Evolutionary conservation across 768 basidiomycete genomes (phyloP).

Genomic region (Mycena galericulata): DNA sequence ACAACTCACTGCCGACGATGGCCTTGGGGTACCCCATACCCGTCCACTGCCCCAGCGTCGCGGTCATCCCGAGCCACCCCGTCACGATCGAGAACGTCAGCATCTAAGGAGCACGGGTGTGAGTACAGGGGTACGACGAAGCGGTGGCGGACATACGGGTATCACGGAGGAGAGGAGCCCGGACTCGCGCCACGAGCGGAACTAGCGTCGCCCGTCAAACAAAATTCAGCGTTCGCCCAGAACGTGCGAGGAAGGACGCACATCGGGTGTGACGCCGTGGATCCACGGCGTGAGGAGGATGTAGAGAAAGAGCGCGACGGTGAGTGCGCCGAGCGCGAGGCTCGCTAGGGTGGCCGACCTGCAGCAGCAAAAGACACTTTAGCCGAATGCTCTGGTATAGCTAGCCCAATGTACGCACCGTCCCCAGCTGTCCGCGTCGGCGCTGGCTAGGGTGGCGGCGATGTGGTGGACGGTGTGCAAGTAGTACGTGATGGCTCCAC

Average conservation of each 20-base stretch:
- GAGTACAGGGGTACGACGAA: not conserved
- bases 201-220: constrained; percentile 54
- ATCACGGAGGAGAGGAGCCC: constrained; percentile 76
- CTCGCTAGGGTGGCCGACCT: constrained; percentile 68
- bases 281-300: constrained; percentile 76
- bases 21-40: constrained; percentile 73
- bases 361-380: constrained; percentile 12
- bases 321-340: constrained; percentile 68
- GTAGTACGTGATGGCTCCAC: constrained; percentile 70
- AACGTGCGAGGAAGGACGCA: constrained; percentile 49
- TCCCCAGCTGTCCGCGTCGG: constrained; percentile 59
- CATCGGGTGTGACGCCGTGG: constrained; percentile 76
- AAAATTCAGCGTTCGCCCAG: not conserved
- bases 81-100: constrained; percentile 76
- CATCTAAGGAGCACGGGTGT: constrained; percentile 46
- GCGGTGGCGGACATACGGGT: constrained; percentile 54
- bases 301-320: constrained; percentile 78
- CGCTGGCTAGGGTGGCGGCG: constrained; percentile 48
- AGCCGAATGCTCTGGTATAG: not conserved
- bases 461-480: constrained; percentile 68
- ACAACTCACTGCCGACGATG: constrained; percentile 67
- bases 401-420: constrained; percentile 54
- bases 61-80: constrained; percentile 74
- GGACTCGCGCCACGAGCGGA: constrained; percentile 80
- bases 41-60: constrained; percentile 77